Percentiles rank a stretch among this genome's conserved stretches.
These are phyloP conservation scores for Dacryopinax spathularia DNA, from an alignment of 768 basidiomycete species.

Conservation along the genomic window DNA sequence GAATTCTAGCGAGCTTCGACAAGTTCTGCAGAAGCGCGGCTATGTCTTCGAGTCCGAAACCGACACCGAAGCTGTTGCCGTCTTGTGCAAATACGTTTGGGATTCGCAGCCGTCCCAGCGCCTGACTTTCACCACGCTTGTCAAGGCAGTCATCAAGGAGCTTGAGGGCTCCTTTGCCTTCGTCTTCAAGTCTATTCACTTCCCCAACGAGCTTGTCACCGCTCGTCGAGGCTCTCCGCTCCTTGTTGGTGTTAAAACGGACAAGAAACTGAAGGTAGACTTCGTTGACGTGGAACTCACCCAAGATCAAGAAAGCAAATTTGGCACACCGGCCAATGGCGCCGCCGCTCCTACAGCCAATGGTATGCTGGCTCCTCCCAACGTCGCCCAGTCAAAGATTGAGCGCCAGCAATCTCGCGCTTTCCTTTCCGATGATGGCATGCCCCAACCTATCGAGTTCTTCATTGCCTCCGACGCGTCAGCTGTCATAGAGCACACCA, in stretches of 20 bases:
- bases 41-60: constrained; percentile 91
- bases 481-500: constrained; percentile 96
- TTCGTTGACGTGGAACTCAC: constrained; percentile 97
- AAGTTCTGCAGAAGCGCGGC: constrained; percentile 89
- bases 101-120: constrained; percentile 81
- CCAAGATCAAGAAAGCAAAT: constrained; percentile 40
- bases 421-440: constrained; percentile 96
- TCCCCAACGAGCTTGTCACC: constrained; percentile 88
- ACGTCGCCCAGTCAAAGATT: constrained; percentile 44
- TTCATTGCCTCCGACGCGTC: constrained; percentile 96
- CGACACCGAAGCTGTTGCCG: constrained; percentile 94
- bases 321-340: no score
- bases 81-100: constrained; percentile 90
- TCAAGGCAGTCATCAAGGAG: constrained; percentile 94
- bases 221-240: constrained; percentile 95
- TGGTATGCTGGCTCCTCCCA: constrained; percentile 52
- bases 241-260: constrained; percentile 95
- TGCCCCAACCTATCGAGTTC: constrained; percentile 97
- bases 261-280: constrained; percentile 99
- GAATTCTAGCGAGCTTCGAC: constrained; percentile 73
- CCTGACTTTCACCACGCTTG: constrained; percentile 72
- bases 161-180: constrained; percentile 98
- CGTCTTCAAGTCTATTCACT: constrained; percentile 94
- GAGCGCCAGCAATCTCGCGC: constrained; percentile 90
- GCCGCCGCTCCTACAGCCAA: constrained; percentile 27